These are phyloP conservation scores for Mallotus japonicus DNA, from an alignment of 441 rosid genomes.

Conservation along the genomic window DNA sequence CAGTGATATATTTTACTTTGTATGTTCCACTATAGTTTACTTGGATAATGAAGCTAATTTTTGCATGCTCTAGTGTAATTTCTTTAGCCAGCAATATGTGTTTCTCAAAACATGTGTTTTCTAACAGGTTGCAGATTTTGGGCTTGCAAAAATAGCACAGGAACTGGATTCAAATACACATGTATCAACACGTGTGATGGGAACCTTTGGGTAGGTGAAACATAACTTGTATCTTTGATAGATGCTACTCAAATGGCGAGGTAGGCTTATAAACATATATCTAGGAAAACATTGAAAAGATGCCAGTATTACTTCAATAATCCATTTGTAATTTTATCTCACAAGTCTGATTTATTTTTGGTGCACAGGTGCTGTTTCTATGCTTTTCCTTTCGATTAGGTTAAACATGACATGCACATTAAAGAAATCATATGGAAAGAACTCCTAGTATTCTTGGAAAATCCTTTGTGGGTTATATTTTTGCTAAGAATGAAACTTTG, in stretches of 20 bases:
- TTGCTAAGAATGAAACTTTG: conserved; percentile 23
- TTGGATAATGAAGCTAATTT: conserved; percentile 16
- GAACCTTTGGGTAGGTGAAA: conserved; percentile 79
- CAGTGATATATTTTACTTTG: conserved; percentile 7
- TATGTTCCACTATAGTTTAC: not conserved
- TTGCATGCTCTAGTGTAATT: conserved; percentile 7
- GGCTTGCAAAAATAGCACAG: conserved; percentile 82
- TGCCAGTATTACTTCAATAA: not conserved
- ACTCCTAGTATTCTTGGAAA: not conserved
- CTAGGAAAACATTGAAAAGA: not conserved
- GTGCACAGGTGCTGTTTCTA: not conserved
- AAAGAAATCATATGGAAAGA: not conserved
- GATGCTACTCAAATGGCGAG: not conserved
- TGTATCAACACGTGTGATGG: conserved; percentile 91
- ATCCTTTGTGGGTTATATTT: not conserved
- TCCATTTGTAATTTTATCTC: not conserved
- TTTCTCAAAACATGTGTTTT: not conserved
- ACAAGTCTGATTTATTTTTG: not conserved
- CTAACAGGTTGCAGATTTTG: conserved; percentile 90
- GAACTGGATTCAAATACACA: conserved; percentile 87
- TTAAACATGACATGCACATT: not conserved
- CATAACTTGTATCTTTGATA: not conserved
- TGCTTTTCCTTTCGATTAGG: not conserved
- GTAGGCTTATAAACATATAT: not conserved
- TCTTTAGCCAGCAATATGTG: conserved; percentile 11